Percentiles rank a stretch among this genome's conserved stretches.
These are phyloP conservation scores for Fraxinus angustifolia DNA, from an alignment of 305 asterid genomes.

Conservation along the genomic window DNA sequence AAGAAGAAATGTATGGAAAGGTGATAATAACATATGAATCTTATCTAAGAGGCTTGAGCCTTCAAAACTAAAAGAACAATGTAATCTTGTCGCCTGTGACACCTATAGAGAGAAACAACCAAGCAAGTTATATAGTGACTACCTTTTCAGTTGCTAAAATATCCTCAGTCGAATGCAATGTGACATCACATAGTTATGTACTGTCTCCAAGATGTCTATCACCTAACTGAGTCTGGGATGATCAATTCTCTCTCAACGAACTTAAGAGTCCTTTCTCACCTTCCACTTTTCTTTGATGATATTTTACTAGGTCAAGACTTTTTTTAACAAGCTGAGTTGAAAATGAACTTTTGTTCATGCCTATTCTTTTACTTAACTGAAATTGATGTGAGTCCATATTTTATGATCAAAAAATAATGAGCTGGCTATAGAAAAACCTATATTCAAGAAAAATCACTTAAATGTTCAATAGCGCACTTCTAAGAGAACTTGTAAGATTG, in stretches of 20 bases:
- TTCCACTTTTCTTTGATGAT: neutral
- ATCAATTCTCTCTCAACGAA: neutral
- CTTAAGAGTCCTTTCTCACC: neutral
- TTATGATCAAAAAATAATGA: too few relatives aligned
- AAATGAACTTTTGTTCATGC: neutral
- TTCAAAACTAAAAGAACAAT: neutral
- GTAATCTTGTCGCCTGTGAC: neutral
- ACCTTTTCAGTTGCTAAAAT: neutral
- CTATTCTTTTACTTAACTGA: neutral
- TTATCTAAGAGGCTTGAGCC: neutral
- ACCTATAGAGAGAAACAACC: neutral
- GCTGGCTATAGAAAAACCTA: neutral
- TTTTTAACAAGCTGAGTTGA: too few relatives aligned
- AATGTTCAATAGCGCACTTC: neutral
- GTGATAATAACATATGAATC: neutral
- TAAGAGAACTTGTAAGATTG: neutral
- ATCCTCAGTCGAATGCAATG: neutral
- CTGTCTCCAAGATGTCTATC: neutral
- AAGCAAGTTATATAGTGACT: neutral
- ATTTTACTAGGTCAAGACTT: neutral
- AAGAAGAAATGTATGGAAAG: neutral
- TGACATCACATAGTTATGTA: neutral
- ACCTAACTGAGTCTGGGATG: neutral
- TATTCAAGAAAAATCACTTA: neutral
- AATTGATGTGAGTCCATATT: too few relatives aligned